Evolutionary conservation across 192 early-diverging fungal genomes (phyloP), one percentile per base, ranked within the genome.

Genomic region (Coemansia sp.): DNA sequence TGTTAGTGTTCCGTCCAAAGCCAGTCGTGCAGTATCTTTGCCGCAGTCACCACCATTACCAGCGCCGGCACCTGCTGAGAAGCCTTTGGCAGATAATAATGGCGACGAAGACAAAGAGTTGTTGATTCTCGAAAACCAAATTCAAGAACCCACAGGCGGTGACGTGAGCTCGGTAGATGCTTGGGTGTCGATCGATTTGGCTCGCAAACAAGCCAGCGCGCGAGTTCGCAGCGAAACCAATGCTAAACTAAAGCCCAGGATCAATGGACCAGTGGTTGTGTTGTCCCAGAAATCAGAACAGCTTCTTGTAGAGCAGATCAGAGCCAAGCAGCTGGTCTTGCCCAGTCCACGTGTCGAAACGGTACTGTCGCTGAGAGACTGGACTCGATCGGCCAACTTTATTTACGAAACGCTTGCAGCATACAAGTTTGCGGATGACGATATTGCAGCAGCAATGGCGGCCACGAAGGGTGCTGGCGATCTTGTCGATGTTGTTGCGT

Each of bases 381-480:
- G 72, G 72, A 61, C 66, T 10, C 43, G 58, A 7, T 59, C 67
- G 8, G 61, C 63, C 7, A 69, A 69, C 53, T 65, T 75, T 65
- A 62, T 75, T 4, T 69, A 64, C 26, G 72, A 75, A 57, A 75
- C 67, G 25, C 59, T 69, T 25, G 15, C 52, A 0, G 42, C 39
- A 26, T 75, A 75, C 34, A 35, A 33, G 0, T 75, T 75, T 26
- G 25, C 13, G 0, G 49, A 59, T 0, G 33, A 55, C 9, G 72
- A 75, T 39, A 56, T 75, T 12, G 51, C 49, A 6, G 5, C 18
- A 0, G 67, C 63, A 0, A 69, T 75, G 72, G 13, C 26, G 25
- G 66, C 62, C 8, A 48, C 63, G 0, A 49, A 29, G 21, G 72
- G 72, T 5, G 15, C 46, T 25, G 72, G 72, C 20, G 67, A 59